Evolutionary conservation across 805 yeast genomes (phyloP).

Genomic region (Sporopachydermia quercuum): DNA sequence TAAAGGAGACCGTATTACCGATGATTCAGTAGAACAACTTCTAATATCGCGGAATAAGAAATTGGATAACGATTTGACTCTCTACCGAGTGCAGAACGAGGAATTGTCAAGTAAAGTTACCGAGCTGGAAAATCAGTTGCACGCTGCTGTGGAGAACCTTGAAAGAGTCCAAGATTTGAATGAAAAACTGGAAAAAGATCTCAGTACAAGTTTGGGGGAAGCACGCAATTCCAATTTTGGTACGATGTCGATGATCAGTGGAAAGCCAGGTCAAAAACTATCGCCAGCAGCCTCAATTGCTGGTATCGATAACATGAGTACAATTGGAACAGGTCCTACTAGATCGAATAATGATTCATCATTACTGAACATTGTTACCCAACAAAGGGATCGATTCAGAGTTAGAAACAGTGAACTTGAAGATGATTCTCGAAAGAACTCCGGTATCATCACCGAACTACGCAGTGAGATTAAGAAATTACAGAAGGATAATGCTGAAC

Average conservation of each 20-base stretch:
- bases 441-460: slow-evolving; percentile 38
- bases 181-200: slow-evolving; percentile 56
- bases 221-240: slow-evolving; percentile 12
- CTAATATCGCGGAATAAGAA: slow-evolving; percentile 58
- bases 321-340: slow-evolving; percentile 9
- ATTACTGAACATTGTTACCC: slow-evolving; percentile 75
- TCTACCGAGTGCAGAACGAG: slow-evolving; percentile 43
- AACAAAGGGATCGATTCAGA: slow-evolving; percentile 89
- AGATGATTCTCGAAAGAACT: slow-evolving; percentile 53
- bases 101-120: slow-evolving; percentile 26
- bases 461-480: slow-evolving; percentile 48
- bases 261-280: slow-evolving; percentile 19
- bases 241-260: slow-evolving; percentile 19
- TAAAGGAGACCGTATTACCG: slow-evolving; percentile 3
- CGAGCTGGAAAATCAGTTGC: slow-evolving; percentile 24
- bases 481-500: slow-evolving; percentile 59
- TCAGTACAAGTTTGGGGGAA: slow-evolving; percentile 40
- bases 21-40: slow-evolving; percentile 35
- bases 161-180: slow-evolving; percentile 30
- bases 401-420: slow-evolving; percentile 74
- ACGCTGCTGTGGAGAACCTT: slow-evolving; percentile 12
- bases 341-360: slow-evolving; percentile 23
- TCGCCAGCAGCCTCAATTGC: slow-evolving; percentile 23
- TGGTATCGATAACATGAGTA: slow-evolving; percentile 11
- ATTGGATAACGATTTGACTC: slow-evolving; percentile 55